phyloP scores from a whole-genome alignment of 495 filamentous ascomycete species.

The Letharia columbiana region DNA sequence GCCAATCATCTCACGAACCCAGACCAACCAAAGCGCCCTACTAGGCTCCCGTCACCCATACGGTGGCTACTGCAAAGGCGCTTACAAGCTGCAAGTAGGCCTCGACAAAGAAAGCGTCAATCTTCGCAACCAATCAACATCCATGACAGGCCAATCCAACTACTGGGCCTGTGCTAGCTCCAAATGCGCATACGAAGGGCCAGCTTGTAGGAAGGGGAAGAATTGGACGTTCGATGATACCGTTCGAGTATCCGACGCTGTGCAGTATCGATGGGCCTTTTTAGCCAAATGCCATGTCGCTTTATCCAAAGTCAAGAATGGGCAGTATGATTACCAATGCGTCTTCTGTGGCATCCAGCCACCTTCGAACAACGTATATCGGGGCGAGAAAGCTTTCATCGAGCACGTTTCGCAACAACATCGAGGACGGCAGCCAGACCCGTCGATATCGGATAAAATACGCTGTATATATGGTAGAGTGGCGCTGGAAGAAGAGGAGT shows the following conservation, averaged over 20 bases:
- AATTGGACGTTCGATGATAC: constrained; percentile 27
- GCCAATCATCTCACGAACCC: background rate
- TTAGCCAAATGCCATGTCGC: constrained; percentile 41
- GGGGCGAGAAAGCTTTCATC: constrained; percentile 34
- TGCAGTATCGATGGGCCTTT: constrained; percentile 41
- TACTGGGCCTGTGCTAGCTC: constrained; percentile 33
- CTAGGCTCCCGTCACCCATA: constrained; percentile 26
- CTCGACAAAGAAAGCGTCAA: constrained; percentile 27
- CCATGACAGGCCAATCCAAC: constrained; percentile 15
- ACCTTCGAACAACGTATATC: constrained; percentile 27
- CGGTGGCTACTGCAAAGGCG: constrained; percentile 44
- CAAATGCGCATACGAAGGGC: constrained; percentile 36
- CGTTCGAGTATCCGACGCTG: constrained; percentile 20
- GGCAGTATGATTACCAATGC: constrained; percentile 32
- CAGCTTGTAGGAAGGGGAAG: constrained; percentile 23
- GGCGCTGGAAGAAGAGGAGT: constrained; percentile 29
- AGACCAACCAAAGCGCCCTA: background rate
- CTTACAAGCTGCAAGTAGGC: constrained; percentile 36
- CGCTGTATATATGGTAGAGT: constrained; percentile 28
- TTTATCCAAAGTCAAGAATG: constrained; percentile 24
- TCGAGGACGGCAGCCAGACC: constrained; percentile 22
- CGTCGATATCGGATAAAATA: constrained; percentile 19
- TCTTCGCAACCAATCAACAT: constrained; percentile 15
- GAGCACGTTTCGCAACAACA: constrained; percentile 33
- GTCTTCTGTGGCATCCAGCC: constrained; percentile 36